These are phyloP conservation scores for Candida suzukii DNA, from an alignment of 805 yeast genomes.

Conservation along the genomic window DNA sequence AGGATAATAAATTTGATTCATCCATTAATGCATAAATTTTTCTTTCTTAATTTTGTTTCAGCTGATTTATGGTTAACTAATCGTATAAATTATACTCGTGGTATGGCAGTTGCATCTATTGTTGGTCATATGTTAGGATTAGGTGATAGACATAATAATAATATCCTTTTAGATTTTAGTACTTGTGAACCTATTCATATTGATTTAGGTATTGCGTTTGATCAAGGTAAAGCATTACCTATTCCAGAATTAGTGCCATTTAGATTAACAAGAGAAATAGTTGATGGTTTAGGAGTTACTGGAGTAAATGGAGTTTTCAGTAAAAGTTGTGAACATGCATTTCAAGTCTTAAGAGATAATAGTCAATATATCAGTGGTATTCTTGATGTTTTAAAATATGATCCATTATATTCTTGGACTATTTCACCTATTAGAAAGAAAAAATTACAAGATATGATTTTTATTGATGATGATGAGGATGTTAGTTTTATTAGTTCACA, in stretches of 20 bases:
- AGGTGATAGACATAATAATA: conserved; percentile 94
- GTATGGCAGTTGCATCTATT: conserved; percentile 79
- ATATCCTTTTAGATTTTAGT: conserved; percentile 70
- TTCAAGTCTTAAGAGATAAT: conserved; percentile 58
- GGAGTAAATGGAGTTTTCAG: conserved; percentile 76
- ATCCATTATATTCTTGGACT: conserved; percentile 90
- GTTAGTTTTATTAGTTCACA: neutral
- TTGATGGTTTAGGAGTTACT: conserved; percentile 89
- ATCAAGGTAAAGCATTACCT: conserved; percentile 77
- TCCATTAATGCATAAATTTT: conserved; percentile 69
- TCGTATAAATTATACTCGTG: conserved; percentile 59
- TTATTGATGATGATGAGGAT: conserved; percentile 10
- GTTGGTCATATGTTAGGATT: conserved; percentile 85
- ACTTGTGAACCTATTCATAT: conserved; percentile 94
- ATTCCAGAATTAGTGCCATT: conserved; percentile 95
- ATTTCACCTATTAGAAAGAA: conserved; percentile 65
- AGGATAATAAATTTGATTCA: conserved; percentile 41
- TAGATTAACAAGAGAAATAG: conserved; percentile 79
- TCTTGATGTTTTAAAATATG: conserved; percentile 80
- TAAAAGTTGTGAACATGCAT: conserved; percentile 65
- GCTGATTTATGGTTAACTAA: conserved; percentile 72
- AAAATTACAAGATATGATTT: conserved; percentile 36
- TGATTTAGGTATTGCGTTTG: conserved; percentile 94
- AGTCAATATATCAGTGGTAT: conserved; percentile 70
- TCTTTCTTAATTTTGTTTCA: conserved; percentile 55